Base-by-base conservation (phyloP, 208 protist genomes). In the Wallacemonas sp. region DNA sequence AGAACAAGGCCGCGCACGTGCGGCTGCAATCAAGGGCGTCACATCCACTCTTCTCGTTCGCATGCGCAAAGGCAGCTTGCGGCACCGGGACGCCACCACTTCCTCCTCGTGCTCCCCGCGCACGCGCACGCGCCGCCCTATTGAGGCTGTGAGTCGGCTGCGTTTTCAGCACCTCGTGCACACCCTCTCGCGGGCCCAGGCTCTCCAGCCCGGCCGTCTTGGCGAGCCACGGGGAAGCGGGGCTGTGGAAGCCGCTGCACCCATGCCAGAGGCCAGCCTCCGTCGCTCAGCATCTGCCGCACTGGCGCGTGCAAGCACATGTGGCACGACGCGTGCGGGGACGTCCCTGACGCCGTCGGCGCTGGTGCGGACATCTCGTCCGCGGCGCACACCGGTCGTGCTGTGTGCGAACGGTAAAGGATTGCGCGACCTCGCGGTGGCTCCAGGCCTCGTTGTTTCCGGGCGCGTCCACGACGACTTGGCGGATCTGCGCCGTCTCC, bases 321-420 rank as follows among this genome's bases (percentile, higher is more conserved):
- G 50, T 6, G 9, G 3, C n/a, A 13, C 24, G 41, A 24, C 6
- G 10, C 41, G 19, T 21, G 19, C 9, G 15, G 30, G n/a, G n/a
- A n/a, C n/a, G n/a, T n/a, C n/a, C n/a, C n/a, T n/a, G n/a, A n/a
- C n/a, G n/a, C n/a, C n/a, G n/a, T n/a, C n/a, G n/a, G n/a, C n/a
- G n/a, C n/a, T n/a, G n/a, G n/a, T n/a, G n/a, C n/a, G n/a, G n/a
- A n/a, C 30, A 3, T n/a, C 24, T 4, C 26, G 5, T 8, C 50
- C 50, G 17, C 50, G 9, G 12, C 50, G 50, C 12, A 57, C 50
- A 19, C 50, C 50, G 50, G 50, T 57, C 30, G 29, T 57, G 26
- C 32, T 57, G 30, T 57, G 45, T 30, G 3, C 13, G 13, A 15
- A 17, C 4, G 50, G 30, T 6, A 57, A 57, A 27, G 50, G 30